Percentiles rank a stretch among this genome's conserved stretches.
Evolutionary conservation across 768 basidiomycete species (phyloP).

Genomic region (Mycena sanguinolenta): DNA sequence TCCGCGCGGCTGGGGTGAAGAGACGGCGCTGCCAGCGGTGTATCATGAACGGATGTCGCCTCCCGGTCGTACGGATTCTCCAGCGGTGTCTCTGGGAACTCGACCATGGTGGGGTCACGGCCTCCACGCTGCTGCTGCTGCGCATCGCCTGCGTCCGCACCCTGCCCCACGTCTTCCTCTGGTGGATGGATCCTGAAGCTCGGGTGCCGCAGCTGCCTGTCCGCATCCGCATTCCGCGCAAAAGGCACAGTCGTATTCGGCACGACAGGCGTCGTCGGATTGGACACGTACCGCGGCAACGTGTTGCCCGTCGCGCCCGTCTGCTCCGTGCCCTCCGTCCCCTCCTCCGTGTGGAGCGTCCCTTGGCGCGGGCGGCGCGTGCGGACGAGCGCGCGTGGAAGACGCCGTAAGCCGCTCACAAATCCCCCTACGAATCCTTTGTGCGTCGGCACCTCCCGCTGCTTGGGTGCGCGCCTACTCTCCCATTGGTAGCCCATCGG

Average conservation of each 20-base stretch:
- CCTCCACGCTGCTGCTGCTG: slow-evolving; percentile 9
- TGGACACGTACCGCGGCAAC: slow-evolving; percentile 34
- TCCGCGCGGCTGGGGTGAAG: slow-evolving; percentile 26
- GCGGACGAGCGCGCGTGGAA: slow-evolving; percentile 33
- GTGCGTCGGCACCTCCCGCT: slow-evolving; percentile 19
- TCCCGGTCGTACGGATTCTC: slow-evolving; percentile 32
- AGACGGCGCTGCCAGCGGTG: slow-evolving; percentile 6
- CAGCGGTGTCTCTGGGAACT: slow-evolving; percentile 16
- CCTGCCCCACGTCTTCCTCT: slow-evolving; percentile 21
- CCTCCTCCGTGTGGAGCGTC: slow-evolving; percentile 31
- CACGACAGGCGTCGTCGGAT: slow-evolving; percentile 32
- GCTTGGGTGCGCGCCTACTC: slow-evolving; percentile 17
- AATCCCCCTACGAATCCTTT: slow-evolving; percentile 35
- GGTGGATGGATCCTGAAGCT: slow-evolving; percentile 33
- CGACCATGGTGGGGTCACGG: slow-evolving; percentile 20
- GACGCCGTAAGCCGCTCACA: slow-evolving; percentile 31
- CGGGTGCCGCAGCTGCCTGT: slow-evolving; percentile 19
- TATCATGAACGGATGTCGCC: not conserved
- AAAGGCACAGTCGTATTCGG: slow-evolving; percentile 6
- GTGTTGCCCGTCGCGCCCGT: slow-evolving; percentile 36
- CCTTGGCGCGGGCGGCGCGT: slow-evolving; percentile 24
- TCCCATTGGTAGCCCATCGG: slow-evolving; percentile 33
- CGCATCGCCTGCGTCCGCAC: not conserved
- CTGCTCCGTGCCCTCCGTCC: slow-evolving; percentile 27
- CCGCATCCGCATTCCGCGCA: slow-evolving; percentile 7